Conservation (phyloP, 805 yeast genomes). For the Candida morakotiae region DNA sequence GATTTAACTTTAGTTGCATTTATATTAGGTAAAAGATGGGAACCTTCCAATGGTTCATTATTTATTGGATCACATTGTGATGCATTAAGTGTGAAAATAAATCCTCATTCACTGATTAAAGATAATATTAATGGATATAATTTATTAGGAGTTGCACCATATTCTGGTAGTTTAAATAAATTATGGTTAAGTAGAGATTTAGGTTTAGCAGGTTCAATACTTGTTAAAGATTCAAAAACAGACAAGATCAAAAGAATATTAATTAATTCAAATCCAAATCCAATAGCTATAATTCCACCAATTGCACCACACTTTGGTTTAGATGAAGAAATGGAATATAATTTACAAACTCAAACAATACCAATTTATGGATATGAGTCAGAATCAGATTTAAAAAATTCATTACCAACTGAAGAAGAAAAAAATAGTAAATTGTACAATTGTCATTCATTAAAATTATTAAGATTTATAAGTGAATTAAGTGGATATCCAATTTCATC, state of each 20-base stretch:
- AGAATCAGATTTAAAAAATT: too few relatives aligned
- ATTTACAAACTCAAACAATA: constrained; percentile 34
- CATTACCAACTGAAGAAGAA: constrained; percentile 26
- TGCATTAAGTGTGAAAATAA: constrained; percentile 33
- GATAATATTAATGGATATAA: constrained; percentile 29
- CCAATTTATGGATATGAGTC: constrained; percentile 30
- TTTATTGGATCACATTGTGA: constrained; percentile 54
- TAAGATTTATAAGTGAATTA: constrained; percentile 27
- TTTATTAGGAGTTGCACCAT: constrained; percentile 37
- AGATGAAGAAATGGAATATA: constrained; percentile 22
- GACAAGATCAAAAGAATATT: constrained; percentile 22
- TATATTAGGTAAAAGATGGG: constrained; percentile 35
- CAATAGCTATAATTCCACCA: constrained; percentile 37
- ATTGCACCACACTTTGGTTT: constrained; percentile 37
- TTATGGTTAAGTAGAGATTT: constrained; percentile 41
- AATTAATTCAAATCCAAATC: constrained; percentile 29
- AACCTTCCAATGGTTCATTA: constrained; percentile 59
- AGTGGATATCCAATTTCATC: constrained; percentile 17
- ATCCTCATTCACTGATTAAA: constrained; percentile 21
- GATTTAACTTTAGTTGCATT: constrained; percentile 36
- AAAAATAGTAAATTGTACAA: constrained; percentile 20
- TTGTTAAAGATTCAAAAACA: constrained; percentile 16
- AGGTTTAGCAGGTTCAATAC: constrained; percentile 37
- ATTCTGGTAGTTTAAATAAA: constrained; percentile 31
- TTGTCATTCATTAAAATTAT: constrained; percentile 28